A percentile compares a stretch with the other conserved stretches of the same genome.
Evolutionary conservation across 2,329 filamentous ascomycete genomes (phyloP).

Genomic region (Diaporthe longicolla): DNA sequence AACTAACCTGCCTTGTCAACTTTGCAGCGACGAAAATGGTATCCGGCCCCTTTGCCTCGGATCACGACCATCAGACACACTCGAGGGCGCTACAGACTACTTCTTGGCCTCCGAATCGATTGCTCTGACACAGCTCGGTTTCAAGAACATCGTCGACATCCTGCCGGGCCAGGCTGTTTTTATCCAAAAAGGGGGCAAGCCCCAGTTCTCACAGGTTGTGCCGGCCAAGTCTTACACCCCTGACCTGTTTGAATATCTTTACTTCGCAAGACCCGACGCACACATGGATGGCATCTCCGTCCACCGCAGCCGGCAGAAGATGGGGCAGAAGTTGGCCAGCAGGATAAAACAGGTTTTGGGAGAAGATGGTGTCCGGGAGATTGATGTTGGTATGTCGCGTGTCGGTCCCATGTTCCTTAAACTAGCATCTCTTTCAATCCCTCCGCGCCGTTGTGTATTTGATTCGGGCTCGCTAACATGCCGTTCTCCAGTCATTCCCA

Average conservation of each 20-base stretch:
- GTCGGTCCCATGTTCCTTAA: not conserved
- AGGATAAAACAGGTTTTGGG: not conserved
- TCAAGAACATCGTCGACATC: not conserved
- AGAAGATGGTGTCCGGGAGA: not conserved
- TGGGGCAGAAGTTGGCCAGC: not conserved
- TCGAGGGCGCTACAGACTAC: not conserved
- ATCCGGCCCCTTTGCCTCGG: not conserved
- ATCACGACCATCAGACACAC: not conserved
- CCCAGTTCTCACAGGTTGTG: not conserved
- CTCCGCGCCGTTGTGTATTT: not conserved
- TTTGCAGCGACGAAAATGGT: not conserved
- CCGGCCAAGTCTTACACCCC: not conserved
- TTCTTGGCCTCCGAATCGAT: not conserved
- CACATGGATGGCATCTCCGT: not conserved
- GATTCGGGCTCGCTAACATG: not conserved
- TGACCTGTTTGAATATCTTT: not conserved
- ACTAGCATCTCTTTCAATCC: too few species aligned
- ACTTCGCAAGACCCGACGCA: not conserved
- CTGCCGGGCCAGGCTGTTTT: not conserved
- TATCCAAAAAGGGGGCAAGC: not conserved
- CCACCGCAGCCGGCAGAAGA: not conserved
- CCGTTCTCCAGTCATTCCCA: not conserved
- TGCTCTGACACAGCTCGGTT: not conserved
- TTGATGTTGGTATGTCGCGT: not conserved
- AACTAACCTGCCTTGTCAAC: not conserved